Base-by-base conservation (phyloP, 306 rosid genomes). In the Vigna radiata region DNA sequence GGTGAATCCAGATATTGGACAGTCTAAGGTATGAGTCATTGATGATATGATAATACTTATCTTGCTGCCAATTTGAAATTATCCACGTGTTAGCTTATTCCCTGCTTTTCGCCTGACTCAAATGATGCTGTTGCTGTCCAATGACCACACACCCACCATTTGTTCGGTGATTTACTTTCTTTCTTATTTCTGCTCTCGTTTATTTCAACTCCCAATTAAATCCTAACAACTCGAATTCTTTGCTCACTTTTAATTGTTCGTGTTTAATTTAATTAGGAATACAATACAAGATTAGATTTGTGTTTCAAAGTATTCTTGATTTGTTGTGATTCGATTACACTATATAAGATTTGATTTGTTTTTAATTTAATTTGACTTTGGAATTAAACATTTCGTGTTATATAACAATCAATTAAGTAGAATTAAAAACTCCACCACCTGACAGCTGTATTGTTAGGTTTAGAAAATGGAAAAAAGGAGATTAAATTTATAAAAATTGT, bases 51-150 rank as follows among this genome's bases (percentile, higher is more conserved):
- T 75, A 11, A 13, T 36, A 14, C 23, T 16, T 61, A 4, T 44
- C 36, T 55, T 11, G 17, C 27, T 39, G 25, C 3, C 52, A 53
- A 54, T 36, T 53, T 13, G n/a, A 13, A 31, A 71, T 53, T 50
- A 53, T 71, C 21, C 52, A 18, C 65, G 11, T 12, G 37, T 16
- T 1, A 44, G 65, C 50, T 44, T 21, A 60, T 49, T 4, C 27
- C 44, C 68, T 58, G 56, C 55, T 56, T 19, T 73, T 73, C 16
- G 56, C 4, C 68, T 11, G 54, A 44, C 37, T 66, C 37, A 41
- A 36, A 66, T 66, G 19, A 66, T 44, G 53, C 68, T 31, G 18
- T 27, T 25, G 66, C 29, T 33, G 72, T 66, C n/a, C 70, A 39
- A 4, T 33, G 54, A 43, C n/a, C 70, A 39, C 72, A 2, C 33